phyloP scores from a whole-genome alignment of 352 stramenopile species.

The Lagenidium sp. region DNA sequence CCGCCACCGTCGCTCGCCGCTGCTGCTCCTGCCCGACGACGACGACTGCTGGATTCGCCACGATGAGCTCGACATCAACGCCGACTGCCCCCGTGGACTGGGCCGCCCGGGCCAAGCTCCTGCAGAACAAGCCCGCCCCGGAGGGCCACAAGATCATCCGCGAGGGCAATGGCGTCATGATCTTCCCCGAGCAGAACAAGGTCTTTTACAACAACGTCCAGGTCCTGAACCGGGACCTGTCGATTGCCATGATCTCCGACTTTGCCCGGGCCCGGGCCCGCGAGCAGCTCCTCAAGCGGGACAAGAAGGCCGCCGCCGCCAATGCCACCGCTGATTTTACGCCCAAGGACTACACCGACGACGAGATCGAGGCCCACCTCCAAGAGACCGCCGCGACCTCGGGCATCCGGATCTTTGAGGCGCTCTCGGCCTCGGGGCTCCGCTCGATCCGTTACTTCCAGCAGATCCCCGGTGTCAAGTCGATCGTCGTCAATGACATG shows the following conservation, averaged over 20 bases:
- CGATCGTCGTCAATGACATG: slow-evolving; percentile 99
- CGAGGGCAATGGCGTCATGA: slow-evolving; percentile 86
- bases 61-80: slow-evolving; percentile 32
- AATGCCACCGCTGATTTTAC: slow-evolving; percentile 25
- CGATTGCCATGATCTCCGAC: slow-evolving; percentile 96
- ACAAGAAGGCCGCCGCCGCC: slow-evolving; percentile 39
- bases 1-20: background rate
- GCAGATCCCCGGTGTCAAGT: slow-evolving; percentile 96
- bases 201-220: slow-evolving; percentile 93
- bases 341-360: slow-evolving; percentile 43
- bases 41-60: too few species aligned
- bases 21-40: too few species aligned
- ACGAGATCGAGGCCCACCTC: slow-evolving; percentile 69
- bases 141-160: slow-evolving; percentile 82
- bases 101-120: slow-evolving; percentile 40
- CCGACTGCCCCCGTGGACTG: too few species aligned
- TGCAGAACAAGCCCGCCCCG: slow-evolving; percentile 52
- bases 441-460: slow-evolving; percentile 99
- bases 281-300: slow-evolving; percentile 68
- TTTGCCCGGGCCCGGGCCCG: slow-evolving; percentile 88
- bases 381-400: slow-evolving; percentile 47
- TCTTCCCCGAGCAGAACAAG: slow-evolving; percentile 86
- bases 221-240: slow-evolving; percentile 99
- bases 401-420: slow-evolving; percentile 97
- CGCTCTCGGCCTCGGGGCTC: slow-evolving; percentile 96